phyloP scores from a whole-genome alignment of 2,329 filamentous ascomycete genomes.

The Colletotrichum sidae region DNA sequence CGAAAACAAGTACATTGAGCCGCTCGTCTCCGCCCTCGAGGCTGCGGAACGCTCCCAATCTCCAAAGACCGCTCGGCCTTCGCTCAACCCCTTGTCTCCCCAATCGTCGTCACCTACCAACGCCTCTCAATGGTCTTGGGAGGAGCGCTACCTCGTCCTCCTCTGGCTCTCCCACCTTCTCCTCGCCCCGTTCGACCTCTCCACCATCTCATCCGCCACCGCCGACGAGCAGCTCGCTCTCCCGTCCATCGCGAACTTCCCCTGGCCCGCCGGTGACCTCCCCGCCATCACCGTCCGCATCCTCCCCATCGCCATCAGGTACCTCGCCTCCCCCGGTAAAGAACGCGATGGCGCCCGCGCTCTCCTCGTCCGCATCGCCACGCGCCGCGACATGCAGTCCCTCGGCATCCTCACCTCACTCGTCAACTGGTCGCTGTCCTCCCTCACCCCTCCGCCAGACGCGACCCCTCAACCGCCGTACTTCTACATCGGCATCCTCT shows the following conservation, averaged over 20 bases:
- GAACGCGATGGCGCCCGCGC: conserved; percentile 89
- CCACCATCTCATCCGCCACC: conserved; percentile 79
- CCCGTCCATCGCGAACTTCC: conserved; percentile 59
- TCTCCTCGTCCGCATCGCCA: conserved; percentile 83
- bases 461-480: conserved; percentile 68
- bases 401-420: conserved; percentile 77
- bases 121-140: conserved; percentile 73
- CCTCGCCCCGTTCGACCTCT: conserved; percentile 89
- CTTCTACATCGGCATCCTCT: conserved; percentile 81
- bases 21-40: conserved; percentile 81
- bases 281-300: conserved; percentile 79
- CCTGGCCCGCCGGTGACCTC: conserved; percentile 64
- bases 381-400: conserved; percentile 88
- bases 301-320: conserved; percentile 76
- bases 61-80: conserved; percentile 12
- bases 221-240: conserved; percentile 57
- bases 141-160: conserved; percentile 87
- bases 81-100: conserved; percentile 9
- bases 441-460: conserved; percentile 61
- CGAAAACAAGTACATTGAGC: conserved; percentile 86
- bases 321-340: conserved; percentile 82
- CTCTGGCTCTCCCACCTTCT: conserved; percentile 89
- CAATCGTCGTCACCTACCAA: conserved; percentile 15
- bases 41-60: conserved; percentile 53
- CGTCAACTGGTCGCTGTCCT: conserved; percentile 76